These are phyloP conservation scores for Heterobasidion parviporum DNA, from an alignment of 1,284 basidiomycete species.

Conservation along the genomic window DNA sequence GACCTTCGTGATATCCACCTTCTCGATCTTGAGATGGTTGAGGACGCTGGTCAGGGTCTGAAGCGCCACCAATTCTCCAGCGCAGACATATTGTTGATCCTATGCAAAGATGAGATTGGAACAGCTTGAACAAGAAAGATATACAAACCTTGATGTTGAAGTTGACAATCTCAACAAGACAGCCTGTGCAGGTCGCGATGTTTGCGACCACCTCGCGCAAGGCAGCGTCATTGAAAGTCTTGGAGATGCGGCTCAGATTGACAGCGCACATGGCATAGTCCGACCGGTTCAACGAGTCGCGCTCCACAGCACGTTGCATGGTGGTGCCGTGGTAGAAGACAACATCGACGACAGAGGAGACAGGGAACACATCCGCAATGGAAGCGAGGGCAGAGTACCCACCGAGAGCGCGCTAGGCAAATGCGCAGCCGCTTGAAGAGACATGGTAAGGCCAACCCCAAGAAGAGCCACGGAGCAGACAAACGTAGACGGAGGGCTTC, in stretches of 20 bases:
- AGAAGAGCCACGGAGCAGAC: slow-evolving; percentile 83
- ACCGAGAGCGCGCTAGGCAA: no score
- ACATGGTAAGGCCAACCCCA: slow-evolving; percentile 65
- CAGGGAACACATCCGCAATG: no score
- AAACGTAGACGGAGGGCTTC: slow-evolving; percentile 82
- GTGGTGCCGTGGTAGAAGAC: no score
- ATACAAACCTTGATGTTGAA: slow-evolving; percentile 86
- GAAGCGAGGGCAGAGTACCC: no score
- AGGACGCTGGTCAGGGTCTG: slow-evolving; percentile 94
- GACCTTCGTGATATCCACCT: slow-evolving; percentile 93
- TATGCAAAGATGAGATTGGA: slow-evolving; percentile 17
- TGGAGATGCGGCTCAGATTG: slow-evolving; percentile 92
- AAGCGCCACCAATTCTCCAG: slow-evolving; percentile 89
- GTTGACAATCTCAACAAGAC: slow-evolving; percentile 94
- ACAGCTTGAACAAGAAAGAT: neutral
- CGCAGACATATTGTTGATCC: slow-evolving; percentile 97
- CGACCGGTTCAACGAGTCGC: no score
- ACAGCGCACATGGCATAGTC: slow-evolving; percentile 99
- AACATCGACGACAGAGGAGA: no score
- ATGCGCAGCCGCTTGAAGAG: no score
- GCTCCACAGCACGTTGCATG: no score
- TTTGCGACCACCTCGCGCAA: slow-evolving; percentile 93
- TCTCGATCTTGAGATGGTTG: slow-evolving; percentile 95
- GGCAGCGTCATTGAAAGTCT: slow-evolving; percentile 88
- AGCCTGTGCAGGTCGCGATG: slow-evolving; percentile 70